phyloP scores from a whole-genome alignment of 2,329 filamentous ascomycete species.

The Trichoderma brevicompactum region DNA sequence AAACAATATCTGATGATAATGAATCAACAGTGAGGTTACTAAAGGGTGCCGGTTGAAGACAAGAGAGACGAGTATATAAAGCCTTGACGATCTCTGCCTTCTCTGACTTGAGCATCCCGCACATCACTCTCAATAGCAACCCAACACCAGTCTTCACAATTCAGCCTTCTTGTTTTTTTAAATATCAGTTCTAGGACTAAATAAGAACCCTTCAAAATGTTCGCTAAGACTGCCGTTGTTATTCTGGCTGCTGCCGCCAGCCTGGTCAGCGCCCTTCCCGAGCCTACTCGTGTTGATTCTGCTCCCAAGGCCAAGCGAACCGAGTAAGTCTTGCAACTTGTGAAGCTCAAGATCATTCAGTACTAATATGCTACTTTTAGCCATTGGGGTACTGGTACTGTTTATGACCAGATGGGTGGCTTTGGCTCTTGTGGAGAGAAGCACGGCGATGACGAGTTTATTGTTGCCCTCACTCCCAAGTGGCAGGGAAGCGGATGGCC shows the following conservation, averaged over 20 bases:
- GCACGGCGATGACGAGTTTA: slow-evolving; percentile 17
- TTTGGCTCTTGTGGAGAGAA: slow-evolving; percentile 24
- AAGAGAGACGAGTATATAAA: slow-evolving; percentile 23
- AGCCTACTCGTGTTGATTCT: slow-evolving; percentile 23
- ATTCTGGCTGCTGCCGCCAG: slow-evolving; percentile 28
- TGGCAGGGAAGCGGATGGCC: slow-evolving; percentile 24
- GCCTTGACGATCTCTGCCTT: slow-evolving; percentile 8
- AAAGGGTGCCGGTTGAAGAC: background rate
- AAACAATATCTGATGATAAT: background rate
- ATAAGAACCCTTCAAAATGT: slow-evolving; percentile 24
- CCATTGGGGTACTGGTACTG: slow-evolving; percentile 21
- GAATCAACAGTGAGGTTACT: background rate
- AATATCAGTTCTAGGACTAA: background rate
- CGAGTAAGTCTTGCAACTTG: background rate
- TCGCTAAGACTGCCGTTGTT: slow-evolving; percentile 26
- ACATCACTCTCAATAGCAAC: background rate
- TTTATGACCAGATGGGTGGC: slow-evolving; percentile 17
- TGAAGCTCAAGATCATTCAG: background rate
- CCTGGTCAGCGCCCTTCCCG: slow-evolving; percentile 26
- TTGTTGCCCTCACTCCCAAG: slow-evolving; percentile 23
- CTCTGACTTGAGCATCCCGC: slow-evolving; percentile 6
- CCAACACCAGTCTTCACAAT: background rate
- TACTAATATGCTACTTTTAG: background rate
- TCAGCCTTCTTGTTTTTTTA: background rate
- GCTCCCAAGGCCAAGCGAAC: slow-evolving; percentile 25